Evolutionary conservation across 805 yeast genomes (phyloP), one percentile per base, ranked within the genome.

Genomic region (Kurtzmaniella fragi): DNA sequence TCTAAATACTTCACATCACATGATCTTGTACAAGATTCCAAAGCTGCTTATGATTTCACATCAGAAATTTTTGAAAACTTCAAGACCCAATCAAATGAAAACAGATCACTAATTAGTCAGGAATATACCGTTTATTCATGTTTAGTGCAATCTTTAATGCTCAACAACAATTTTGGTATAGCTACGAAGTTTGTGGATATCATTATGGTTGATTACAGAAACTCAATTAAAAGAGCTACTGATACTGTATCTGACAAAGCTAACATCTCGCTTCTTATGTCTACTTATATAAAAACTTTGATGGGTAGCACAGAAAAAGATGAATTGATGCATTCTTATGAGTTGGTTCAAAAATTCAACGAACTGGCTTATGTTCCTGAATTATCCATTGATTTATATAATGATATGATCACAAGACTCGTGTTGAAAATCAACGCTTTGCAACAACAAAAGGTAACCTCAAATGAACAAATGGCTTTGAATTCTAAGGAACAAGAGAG

Each of bases 141-240:
- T 32, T 59, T 79, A 42, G 65, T 82, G 28, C 70, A 77, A 27
- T 68, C 81, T 1, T 61, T 83, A 38, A 67, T 78, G 10, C 61
- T 64, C 37, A 73, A 76, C 32, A 74, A 71, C 31, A 75, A 80
- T 45, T 46, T 69, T 28, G 62, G 65, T 7, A 47, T 71, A 31
- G 80, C 87, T 3, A 70, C 82, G 1, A 65, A 71, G 42, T 70
- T 82, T 40, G 59, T 84, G 48, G 84, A 82, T 51, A 62, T 69
- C 31, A 62, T 82, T 5, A 54, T 82, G 31, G 47, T 64, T 0
- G 73, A 75, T 33, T 69, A 68, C 47, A 67, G 65, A 48, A 49
- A 56, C 16, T 57, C 59, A 7, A 41, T 50, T 10, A 16, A 31
- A 11, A 31, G n/a, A 17, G 30, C 43, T 11, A 30, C 38, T 23